Percentiles rank a stretch among this genome's conserved stretches.
phyloP scores from a whole-genome alignment of 1,139 yeast genomes.

The Zygoascus sp. region DNA sequence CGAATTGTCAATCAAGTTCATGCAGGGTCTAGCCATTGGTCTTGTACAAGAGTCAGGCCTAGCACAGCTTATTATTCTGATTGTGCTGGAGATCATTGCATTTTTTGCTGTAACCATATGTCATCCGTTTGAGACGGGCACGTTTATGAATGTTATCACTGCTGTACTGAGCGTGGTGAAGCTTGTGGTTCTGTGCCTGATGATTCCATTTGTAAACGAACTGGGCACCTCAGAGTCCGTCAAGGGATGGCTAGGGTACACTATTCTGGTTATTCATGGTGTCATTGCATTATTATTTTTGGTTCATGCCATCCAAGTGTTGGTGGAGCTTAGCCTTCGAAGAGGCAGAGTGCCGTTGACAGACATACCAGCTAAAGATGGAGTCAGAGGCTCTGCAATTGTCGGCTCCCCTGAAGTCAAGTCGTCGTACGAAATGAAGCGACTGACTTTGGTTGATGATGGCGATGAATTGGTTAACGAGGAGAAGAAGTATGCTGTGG shows the following conservation, averaged over 20 bases:
- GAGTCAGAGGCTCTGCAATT: slow-evolving; percentile 1
- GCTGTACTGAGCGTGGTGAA: slow-evolving; percentile 26
- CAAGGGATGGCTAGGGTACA: slow-evolving; percentile 36
- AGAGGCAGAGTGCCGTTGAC: slow-evolving; percentile 15
- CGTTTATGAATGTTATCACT: slow-evolving; percentile 32
- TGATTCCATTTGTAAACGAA: slow-evolving; percentile 31
- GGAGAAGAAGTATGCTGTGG: background rate
- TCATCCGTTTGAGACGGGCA: slow-evolving; percentile 31
- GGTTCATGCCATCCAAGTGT: slow-evolving; percentile 30
- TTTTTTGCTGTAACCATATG: slow-evolving; percentile 24
- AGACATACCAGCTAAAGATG: background rate
- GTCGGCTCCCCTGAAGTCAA: background rate
- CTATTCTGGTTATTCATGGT: slow-evolving; percentile 32
- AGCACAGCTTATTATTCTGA: slow-evolving; percentile 35
- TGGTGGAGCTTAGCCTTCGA: slow-evolving; percentile 31
- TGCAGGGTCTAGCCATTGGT: slow-evolving; percentile 35
- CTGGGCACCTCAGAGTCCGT: slow-evolving; percentile 23
- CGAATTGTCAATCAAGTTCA: slow-evolving; percentile 25
- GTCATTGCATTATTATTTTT: slow-evolving; percentile 30
- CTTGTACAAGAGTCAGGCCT: slow-evolving; percentile 35
- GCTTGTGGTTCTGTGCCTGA: slow-evolving; percentile 27
- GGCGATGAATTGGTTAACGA: background rate
- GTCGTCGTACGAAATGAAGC: slow-evolving; percentile 11
- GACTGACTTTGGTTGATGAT: slow-evolving; percentile 5
- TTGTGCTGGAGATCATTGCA: slow-evolving; percentile 29